phyloP scores from a whole-genome alignment of 192 early-diverging fungal genomes.

The Geosiphon pyriformis region DNA sequence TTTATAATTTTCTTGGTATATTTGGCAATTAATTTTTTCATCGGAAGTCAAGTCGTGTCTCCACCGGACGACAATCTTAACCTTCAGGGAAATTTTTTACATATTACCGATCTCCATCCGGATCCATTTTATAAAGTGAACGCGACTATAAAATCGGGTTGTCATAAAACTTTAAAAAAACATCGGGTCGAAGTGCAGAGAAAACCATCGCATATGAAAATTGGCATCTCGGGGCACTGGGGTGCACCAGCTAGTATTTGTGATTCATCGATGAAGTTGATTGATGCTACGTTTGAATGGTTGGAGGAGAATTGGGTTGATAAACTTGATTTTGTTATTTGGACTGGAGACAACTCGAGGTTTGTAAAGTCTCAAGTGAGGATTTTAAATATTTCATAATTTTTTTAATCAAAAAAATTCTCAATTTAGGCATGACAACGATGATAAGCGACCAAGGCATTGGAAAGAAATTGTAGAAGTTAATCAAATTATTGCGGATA shows the following conservation, averaged over 20 bases:
- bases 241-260: slow-evolving; percentile 57
- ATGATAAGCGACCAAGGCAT: slow-evolving; percentile 55
- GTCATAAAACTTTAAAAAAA: slow-evolving; percentile 44
- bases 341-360: slow-evolving; percentile 75
- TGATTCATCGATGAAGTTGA: slow-evolving; percentile 54
- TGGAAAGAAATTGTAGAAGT: slow-evolving; percentile 54
- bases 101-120: slow-evolving; percentile 71
- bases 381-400: slow-evolving; percentile 2
- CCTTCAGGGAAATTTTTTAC: slow-evolving; percentile 57
- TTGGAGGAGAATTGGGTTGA: slow-evolving; percentile 45
- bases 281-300: slow-evolving; percentile 56
- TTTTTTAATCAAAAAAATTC: neutral
- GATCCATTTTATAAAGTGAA: slow-evolving; percentile 54
- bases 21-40: too few relatives aligned
- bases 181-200: slow-evolving; percentile 11
- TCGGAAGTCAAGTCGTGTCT: too few relatives aligned
- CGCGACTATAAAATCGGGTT: slow-evolving; percentile 54
- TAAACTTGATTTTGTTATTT: slow-evolving; percentile 65
- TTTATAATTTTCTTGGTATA: too few relatives aligned
- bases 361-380: slow-evolving; percentile 15
- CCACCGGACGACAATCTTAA: too few relatives aligned
- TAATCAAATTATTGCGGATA: slow-evolving; percentile 43
- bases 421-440: slow-evolving; percentile 69
- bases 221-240: slow-evolving; percentile 43
- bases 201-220: slow-evolving; percentile 33